Conservation (phyloP, 2,329 filamentous ascomycete genomes). For the Diaporthe amygdali region DNA sequence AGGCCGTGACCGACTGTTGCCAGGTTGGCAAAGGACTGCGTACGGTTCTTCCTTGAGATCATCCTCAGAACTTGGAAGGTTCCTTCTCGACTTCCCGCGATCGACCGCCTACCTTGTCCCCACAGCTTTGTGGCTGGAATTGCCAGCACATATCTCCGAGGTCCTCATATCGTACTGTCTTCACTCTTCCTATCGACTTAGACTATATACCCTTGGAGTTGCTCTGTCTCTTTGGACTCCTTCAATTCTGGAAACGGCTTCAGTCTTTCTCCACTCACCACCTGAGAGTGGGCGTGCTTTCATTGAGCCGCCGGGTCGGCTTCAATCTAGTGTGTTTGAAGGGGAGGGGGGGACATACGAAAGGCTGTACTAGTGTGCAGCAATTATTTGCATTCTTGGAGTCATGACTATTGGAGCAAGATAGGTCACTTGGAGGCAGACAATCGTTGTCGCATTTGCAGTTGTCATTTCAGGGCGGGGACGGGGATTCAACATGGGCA, state of each 20-base stretch:
- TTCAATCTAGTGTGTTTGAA: background rate
- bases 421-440: background rate
- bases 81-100: background rate
- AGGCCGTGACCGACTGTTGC: background rate
- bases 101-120: background rate
- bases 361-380: background rate
- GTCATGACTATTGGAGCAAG: background rate
- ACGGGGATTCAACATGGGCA: background rate
- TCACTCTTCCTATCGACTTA: background rate
- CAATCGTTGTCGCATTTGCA: slow-evolving; percentile 7
- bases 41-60: background rate
- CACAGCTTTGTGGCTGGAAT: background rate
- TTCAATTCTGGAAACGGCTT: background rate
- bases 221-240: background rate
- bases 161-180: background rate
- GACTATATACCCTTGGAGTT: background rate
- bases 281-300: background rate
- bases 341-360: too few relatives aligned
- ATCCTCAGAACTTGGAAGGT: background rate
- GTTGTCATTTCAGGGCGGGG: background rate
- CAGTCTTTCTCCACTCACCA: background rate
- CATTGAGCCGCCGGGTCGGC: background rate
- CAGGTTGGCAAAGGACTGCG: background rate
- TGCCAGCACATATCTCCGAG: background rate
- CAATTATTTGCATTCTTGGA: slow-evolving; percentile 6